Percentiles rank a stretch among this genome's conserved stretches.
Conservation (phyloP, 2,329 filamentous ascomycete genomes). For the Chrysoporthe austroafricana region DNA sequence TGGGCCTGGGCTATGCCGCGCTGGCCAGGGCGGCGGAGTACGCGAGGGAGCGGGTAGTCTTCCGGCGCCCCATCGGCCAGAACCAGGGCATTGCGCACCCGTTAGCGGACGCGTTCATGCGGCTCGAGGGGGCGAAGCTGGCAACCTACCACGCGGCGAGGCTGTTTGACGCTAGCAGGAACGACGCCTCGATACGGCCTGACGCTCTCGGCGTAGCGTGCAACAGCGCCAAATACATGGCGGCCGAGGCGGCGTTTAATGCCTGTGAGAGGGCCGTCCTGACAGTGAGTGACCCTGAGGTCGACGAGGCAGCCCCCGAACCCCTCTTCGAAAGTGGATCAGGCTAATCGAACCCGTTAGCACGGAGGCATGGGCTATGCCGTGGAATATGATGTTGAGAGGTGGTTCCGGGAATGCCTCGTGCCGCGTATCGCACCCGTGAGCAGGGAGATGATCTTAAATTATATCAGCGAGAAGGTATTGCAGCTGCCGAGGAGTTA, state of each 20-base stretch:
- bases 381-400: conserved; percentile 66
- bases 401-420: conserved; percentile 67
- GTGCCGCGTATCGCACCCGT: conserved; percentile 68
- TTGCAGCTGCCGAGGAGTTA: conserved; percentile 71
- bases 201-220: conserved; percentile 66
- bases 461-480: conserved; percentile 71
- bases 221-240: conserved; percentile 73
- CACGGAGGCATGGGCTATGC: conserved; percentile 70
- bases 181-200: conserved; percentile 55
- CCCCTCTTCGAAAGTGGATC: too few species aligned
- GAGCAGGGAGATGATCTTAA: conserved; percentile 75
- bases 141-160: conserved; percentile 68
- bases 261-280: conserved; percentile 65
- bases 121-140: conserved; percentile 66
- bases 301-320: not conserved
- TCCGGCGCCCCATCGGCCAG: conserved; percentile 66
- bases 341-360: conserved; percentile 1
- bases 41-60: conserved; percentile 68
- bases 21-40: conserved; percentile 66
- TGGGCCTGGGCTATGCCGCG: conserved; percentile 78
- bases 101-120: conserved; percentile 67
- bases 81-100: conserved; percentile 71
- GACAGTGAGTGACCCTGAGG: conserved; percentile 35
- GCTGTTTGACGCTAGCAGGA: conserved; percentile 60
- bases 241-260: conserved; percentile 65